phyloP scores from a whole-genome alignment of 768 basidiomycete species.

The Hygrocybe coccinea region DNA sequence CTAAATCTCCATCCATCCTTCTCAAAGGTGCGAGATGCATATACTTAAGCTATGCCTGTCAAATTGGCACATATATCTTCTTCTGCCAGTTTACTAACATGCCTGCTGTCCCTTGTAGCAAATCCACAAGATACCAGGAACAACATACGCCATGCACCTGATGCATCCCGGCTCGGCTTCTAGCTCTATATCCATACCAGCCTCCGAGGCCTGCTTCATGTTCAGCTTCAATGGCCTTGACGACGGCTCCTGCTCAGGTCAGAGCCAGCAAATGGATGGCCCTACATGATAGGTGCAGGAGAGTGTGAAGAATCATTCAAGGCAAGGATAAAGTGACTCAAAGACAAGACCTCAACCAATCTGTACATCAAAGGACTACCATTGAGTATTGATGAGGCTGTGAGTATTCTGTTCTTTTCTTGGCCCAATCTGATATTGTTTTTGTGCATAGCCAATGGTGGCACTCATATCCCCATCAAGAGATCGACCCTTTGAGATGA shows the following conservation, averaged over 20 bases:
- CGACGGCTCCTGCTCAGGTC: neutral
- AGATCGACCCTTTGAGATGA: constrained; percentile 78
- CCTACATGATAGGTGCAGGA: too few species aligned
- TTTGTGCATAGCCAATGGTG: constrained; percentile 47
- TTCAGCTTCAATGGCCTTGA: neutral
- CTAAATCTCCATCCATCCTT: constrained; percentile 82
- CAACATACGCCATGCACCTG: constrained; percentile 43
- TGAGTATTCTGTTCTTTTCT: constrained; percentile 23
- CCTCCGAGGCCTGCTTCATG: constrained; percentile 1
- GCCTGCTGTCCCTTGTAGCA: constrained; percentile 29
- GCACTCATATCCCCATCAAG: constrained; percentile 71
- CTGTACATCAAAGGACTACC: constrained; percentile 83
- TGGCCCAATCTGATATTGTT: neutral
- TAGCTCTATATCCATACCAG: constrained; percentile 4
- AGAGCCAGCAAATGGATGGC: neutral
- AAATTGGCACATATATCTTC: constrained; percentile 1
- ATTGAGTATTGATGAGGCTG: constrained; percentile 62
- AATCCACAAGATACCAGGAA: constrained; percentile 82
- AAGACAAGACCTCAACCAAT: constrained; percentile 65
- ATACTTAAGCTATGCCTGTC: neutral
- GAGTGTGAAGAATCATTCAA: constrained; percentile 51
- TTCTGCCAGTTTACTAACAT: constrained; percentile 1
- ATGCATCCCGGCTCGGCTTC: constrained; percentile 4
- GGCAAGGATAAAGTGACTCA: constrained; percentile 70
- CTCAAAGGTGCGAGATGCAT: constrained; percentile 56